Conservation (phyloP, 1,139 yeast genomes). For the Keqinozyma sinolaborantium region DNA sequence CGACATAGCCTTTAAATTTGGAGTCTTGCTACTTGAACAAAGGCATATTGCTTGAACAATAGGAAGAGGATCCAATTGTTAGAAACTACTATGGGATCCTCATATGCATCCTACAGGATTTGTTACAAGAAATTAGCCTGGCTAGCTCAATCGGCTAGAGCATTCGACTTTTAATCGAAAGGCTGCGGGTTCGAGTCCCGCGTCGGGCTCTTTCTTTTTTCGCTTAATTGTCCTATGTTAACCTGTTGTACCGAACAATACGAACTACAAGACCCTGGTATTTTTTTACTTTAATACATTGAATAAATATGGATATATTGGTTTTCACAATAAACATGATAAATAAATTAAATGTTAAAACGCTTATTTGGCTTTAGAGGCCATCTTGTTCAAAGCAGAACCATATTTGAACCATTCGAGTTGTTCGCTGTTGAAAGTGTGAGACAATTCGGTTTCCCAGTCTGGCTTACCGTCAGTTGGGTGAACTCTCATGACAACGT, state of each 20-base stretch:
- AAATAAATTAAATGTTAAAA: not conserved
- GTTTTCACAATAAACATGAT: slow-evolving; percentile 5
- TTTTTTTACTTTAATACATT: slow-evolving; percentile 2
- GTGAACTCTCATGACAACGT: slow-evolving; percentile 81
- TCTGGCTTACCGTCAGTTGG: slow-evolving; percentile 73
- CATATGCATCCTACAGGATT: too few species aligned
- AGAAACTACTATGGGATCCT: too few species aligned
- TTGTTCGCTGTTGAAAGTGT: slow-evolving; percentile 95
- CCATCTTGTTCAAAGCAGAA: slow-evolving; percentile 98
- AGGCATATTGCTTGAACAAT: too few species aligned
- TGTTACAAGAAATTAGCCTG: too few species aligned
- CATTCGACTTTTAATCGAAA: slow-evolving; percentile 26
- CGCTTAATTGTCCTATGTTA: too few species aligned
- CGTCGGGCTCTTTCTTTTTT: slow-evolving; percentile 9
- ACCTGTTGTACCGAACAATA: too few species aligned
- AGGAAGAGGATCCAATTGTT: too few species aligned
- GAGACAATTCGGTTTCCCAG: slow-evolving; percentile 88
- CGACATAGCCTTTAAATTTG: too few species aligned
- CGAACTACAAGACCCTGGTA: too few species aligned
- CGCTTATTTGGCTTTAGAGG: slow-evolving; percentile 1
- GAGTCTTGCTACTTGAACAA: too few species aligned
- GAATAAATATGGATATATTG: slow-evolving; percentile 5
- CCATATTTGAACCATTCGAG: slow-evolving; percentile 99
- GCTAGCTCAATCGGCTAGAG: slow-evolving; percentile 35
- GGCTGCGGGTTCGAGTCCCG: slow-evolving; percentile 12